Conservation (phyloP, 805 yeast species). For the Maudiozyma turicensis region DNA sequence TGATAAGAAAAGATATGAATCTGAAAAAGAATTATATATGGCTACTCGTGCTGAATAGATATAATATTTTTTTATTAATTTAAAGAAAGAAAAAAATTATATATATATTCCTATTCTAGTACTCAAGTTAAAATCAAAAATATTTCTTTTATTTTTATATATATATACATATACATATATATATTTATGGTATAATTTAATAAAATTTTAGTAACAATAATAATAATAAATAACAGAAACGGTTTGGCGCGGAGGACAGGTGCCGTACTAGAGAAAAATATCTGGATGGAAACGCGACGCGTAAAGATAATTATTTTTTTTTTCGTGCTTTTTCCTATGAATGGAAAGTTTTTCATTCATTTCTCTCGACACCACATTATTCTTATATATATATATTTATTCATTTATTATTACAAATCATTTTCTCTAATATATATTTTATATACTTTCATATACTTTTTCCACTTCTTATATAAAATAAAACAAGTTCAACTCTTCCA, state of each 20-base stretch:
- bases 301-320: slow-evolving; percentile 1
- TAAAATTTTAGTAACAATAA: too few relatives aligned
- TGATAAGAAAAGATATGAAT: slow-evolving; percentile 96
- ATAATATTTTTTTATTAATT: too few relatives aligned
- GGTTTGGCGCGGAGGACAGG: too few relatives aligned
- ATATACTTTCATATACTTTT: neutral
- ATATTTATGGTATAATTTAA: neutral
- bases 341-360: neutral
- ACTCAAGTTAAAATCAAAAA: neutral
- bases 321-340: neutral
- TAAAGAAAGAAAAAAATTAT: too few relatives aligned
- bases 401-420: too few relatives aligned
- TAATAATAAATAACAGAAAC: too few relatives aligned
- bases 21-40: slow-evolving; percentile 82
- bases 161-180: neutral
- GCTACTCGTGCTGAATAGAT: slow-evolving; percentile 28
- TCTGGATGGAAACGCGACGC: slow-evolving; percentile 5
- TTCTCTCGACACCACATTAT: neutral
- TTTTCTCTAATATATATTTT: neutral
- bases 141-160: neutral
- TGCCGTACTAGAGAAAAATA: too few relatives aligned
- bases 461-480: neutral
- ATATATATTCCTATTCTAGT: neutral
- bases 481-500: neutral
- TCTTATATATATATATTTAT: neutral